Evolutionary conservation across 495 filamentous ascomycete genomes (phyloP).

Genomic region (Podospora tetraspora): DNA sequence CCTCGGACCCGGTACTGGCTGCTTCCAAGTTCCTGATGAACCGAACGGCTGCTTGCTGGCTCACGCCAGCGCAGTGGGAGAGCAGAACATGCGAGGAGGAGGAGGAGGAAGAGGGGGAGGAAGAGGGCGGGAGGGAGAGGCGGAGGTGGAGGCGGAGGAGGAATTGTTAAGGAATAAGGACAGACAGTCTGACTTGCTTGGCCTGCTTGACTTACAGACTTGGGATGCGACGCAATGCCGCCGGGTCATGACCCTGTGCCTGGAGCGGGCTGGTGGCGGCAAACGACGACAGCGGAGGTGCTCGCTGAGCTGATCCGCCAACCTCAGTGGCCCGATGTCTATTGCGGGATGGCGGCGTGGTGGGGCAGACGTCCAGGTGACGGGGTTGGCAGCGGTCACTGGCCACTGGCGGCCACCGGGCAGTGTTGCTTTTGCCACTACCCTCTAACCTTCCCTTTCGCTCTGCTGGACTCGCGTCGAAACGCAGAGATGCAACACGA

Average conservation of each 20-base stretch:
- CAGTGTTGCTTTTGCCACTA: constrained; percentile 3
- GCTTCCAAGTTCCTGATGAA: background rate
- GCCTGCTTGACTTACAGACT: constrained; percentile 16
- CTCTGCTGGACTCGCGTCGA: background rate
- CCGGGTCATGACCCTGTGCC: constrained; percentile 24
- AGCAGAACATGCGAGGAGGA: background rate
- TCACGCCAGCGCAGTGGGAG: background rate
- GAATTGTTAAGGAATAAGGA: constrained; percentile 1
- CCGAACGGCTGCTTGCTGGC: constrained; percentile 12
- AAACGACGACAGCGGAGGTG: constrained; percentile 14
- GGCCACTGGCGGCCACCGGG: constrained; percentile 13
- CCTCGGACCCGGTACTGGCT: background rate
- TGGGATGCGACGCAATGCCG: constrained; percentile 22
- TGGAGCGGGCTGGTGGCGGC: constrained; percentile 24
- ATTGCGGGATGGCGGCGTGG: constrained; percentile 12
- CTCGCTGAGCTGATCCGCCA: constrained; percentile 11
- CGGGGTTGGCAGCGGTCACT: constrained; percentile 20
- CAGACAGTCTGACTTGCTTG: background rate
- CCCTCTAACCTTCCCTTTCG: background rate
- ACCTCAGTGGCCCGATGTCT: constrained; percentile 10
- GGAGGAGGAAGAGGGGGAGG: background rate
- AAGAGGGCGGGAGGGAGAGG: background rate
- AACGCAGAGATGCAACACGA: background rate
- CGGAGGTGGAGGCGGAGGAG: constrained; percentile 1
- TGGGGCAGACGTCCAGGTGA: constrained; percentile 22